phyloP scores from a whole-genome alignment of 495 filamentous ascomycete genomes.

The Lasiosphaeriaceae sp. region DNA sequence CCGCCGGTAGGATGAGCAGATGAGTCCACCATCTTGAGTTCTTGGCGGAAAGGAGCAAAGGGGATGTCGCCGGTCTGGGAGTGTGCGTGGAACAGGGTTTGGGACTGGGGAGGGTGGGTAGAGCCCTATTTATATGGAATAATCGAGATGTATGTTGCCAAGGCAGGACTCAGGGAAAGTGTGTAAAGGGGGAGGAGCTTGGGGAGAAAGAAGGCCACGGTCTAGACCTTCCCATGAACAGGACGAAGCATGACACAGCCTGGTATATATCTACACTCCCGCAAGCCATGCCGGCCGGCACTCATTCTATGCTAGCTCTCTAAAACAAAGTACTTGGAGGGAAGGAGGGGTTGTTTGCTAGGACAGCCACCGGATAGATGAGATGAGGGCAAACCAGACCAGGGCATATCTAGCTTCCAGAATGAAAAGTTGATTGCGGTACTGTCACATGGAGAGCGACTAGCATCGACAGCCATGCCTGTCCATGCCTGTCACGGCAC shows the following conservation, averaged over 20 bases:
- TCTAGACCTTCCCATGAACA: conserved; percentile 23
- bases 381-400: conserved; percentile 12
- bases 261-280: conserved; percentile 15
- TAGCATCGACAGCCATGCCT: conserved; percentile 15
- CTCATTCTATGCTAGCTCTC: not conserved
- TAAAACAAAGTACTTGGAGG: conserved; percentile 8
- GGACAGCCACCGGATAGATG: conserved; percentile 15
- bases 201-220: conserved; percentile 1
- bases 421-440: conserved; percentile 29
- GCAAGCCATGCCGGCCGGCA: conserved; percentile 10
- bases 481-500: conserved; percentile 18
- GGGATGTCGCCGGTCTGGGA: not conserved
- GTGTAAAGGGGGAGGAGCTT: not conserved
- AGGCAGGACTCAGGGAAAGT: not conserved
- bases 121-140: conserved; percentile 12
- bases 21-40: not conserved
- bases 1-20: too few relatives aligned
- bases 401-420: conserved; percentile 11
- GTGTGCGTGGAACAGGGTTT: not conserved
- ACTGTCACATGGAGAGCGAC: conserved; percentile 28
- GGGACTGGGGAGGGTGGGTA: not conserved
- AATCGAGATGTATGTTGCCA: not conserved
- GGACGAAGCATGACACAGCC: conserved; percentile 4
- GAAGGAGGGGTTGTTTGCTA: conserved; percentile 14
- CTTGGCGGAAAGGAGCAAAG: not conserved